phyloP scores from a whole-genome alignment of 257 asterid species.

The Sherardia arvensis region DNA sequence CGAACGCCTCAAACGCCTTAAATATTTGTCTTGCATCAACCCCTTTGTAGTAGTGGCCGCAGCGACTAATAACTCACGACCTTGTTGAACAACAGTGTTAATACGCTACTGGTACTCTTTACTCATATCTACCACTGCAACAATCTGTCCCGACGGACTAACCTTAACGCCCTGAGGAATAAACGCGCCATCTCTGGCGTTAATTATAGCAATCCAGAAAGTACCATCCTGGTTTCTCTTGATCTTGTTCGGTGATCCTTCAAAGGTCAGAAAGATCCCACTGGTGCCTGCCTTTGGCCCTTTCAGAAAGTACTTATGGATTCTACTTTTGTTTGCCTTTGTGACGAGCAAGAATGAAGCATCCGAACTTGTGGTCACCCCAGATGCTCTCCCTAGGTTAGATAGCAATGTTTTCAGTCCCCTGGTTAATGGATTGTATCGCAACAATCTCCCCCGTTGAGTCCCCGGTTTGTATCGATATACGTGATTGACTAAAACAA shows the following conservation, averaged over 20 bases:
- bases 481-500: no score
- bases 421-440: neutral
- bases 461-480: slow-evolving; percentile 3
- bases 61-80: slow-evolving; percentile 14
- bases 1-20: no score
- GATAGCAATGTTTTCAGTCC: neutral
- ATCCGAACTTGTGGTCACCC: neutral
- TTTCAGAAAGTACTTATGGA: neutral
- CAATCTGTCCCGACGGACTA: neutral
- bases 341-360: slow-evolving; percentile 6
- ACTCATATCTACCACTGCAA: neutral
- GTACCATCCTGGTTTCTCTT: neutral
- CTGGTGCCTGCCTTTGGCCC: slow-evolving; percentile 3
- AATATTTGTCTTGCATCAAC: no score
- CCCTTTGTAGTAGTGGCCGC: no score
- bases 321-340: neutral
- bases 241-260: slow-evolving; percentile 4
- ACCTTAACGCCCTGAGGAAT: slow-evolving; percentile 5
- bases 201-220: slow-evolving; percentile 3
- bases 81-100: slow-evolving; percentile 21
- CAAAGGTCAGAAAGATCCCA: neutral
- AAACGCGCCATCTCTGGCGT: neutral
- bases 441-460: slow-evolving; percentile 5
- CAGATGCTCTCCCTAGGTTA: neutral
- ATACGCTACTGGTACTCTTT: neutral